phyloP scores from a whole-genome alignment of 352 stramenopile genomes.

The Globisporangium nodosum region DNA sequence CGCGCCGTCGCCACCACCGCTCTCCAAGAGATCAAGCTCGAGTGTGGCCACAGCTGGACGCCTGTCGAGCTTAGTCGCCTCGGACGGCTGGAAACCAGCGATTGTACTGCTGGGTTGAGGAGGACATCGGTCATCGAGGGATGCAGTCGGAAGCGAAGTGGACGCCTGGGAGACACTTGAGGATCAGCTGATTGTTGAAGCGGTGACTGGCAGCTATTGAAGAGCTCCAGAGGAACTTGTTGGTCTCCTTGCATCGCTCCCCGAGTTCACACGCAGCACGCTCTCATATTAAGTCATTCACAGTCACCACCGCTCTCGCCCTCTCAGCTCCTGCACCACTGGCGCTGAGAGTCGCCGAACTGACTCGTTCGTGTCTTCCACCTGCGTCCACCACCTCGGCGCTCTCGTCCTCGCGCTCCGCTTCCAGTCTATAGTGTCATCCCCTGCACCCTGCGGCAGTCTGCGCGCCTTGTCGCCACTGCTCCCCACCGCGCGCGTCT shows the following conservation, averaged over 20 bases:
- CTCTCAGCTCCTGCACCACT: background rate
- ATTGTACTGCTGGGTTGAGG: too few species aligned
- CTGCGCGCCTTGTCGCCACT: too few species aligned
- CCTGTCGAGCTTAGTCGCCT: too few species aligned
- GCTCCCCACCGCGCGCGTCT: background rate
- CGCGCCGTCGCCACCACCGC: too few species aligned
- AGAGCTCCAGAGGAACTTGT: background rate
- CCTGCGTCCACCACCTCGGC: background rate
- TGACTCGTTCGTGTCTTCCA: background rate
- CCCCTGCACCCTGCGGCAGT: too few species aligned
- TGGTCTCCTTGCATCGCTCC: background rate
- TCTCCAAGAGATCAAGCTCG: too few species aligned
- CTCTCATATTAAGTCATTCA: background rate
- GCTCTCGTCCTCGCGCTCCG: background rate
- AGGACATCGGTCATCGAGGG: too few species aligned
- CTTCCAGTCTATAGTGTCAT: constrained; percentile 3
- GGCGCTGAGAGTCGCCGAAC: background rate
- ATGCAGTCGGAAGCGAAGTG: background rate
- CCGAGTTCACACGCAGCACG: background rate
- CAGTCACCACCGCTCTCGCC: background rate
- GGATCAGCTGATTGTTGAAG: too few species aligned
- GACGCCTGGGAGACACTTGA: background rate
- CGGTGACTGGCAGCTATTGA: background rate
- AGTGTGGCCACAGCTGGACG: too few species aligned
- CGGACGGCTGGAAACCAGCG: too few species aligned